These are phyloP conservation scores for Bimuria novae-zelandiae DNA, from an alignment of 2,329 filamentous ascomycete genomes.

Conservation along the genomic window DNA sequence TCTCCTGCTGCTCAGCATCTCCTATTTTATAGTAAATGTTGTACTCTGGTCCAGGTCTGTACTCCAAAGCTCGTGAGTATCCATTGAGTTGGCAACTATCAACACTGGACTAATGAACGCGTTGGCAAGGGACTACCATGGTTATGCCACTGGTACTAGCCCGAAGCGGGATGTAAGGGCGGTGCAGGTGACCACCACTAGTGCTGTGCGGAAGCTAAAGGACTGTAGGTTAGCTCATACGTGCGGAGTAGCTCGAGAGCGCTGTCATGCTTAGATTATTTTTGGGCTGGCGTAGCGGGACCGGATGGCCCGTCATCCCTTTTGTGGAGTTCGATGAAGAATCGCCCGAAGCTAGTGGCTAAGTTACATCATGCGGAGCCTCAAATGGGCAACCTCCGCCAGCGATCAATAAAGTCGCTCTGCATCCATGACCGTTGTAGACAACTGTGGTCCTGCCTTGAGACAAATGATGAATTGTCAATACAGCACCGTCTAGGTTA, in stretches of 20 bases:
- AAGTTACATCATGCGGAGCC: constrained; percentile 36
- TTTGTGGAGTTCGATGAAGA: constrained; percentile 26
- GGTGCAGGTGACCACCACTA: constrained; percentile 35
- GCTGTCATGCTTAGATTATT: constrained; percentile 37
- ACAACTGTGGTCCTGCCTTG: constrained; percentile 1
- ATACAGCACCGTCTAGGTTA: constrained; percentile 5
- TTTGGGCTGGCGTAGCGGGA: constrained; percentile 35
- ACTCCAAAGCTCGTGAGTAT: constrained; percentile 19
- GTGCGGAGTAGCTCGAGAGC: constrained; percentile 24
- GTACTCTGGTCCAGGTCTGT: constrained; percentile 16
- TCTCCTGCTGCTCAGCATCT: constrained; percentile 12
- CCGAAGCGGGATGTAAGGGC: constrained; percentile 22
- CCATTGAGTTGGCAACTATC: constrained; percentile 23
- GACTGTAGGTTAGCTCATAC: constrained; percentile 40
- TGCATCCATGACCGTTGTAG: constrained; percentile 5
- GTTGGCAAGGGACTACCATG: constrained; percentile 27
- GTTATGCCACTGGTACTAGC: constrained; percentile 24
- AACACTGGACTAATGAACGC: constrained; percentile 26
- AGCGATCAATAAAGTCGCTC: constrained; percentile 36
- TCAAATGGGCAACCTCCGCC: constrained; percentile 25
- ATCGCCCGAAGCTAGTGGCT: constrained; percentile 32
- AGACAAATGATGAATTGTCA: constrained; percentile 6
- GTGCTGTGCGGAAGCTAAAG: constrained; percentile 18
- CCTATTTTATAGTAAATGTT: constrained; percentile 33
- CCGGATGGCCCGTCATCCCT: constrained; percentile 20